These are phyloP conservation scores for Hygrocybe coccinea DNA, from an alignment of 768 basidiomycete species.

Conservation along the genomic window DNA sequence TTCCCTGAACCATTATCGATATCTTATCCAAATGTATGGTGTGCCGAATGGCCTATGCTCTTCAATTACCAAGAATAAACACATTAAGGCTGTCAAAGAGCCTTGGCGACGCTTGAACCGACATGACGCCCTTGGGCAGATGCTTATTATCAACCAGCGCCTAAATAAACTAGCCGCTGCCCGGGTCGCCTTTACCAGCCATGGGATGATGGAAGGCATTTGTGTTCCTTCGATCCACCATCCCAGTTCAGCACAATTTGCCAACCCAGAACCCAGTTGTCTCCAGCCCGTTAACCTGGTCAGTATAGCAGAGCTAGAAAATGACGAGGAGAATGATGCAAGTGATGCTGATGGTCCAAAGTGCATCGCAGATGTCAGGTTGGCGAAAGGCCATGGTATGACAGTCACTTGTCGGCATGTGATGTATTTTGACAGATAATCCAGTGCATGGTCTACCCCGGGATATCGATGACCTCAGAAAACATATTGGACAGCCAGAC, in stretches of 20 bases:
- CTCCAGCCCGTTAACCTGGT: neutral
- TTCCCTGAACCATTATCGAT: constrained; percentile 15
- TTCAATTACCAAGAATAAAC: constrained; percentile 18
- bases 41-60: constrained; percentile 20
- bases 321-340: neutral
- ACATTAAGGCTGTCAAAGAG: constrained; percentile 15
- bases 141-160: constrained; percentile 21
- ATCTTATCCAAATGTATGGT: constrained; percentile 14
- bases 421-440: neutral
- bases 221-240: neutral
- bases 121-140: constrained; percentile 19
- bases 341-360: neutral
- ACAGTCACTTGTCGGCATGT: neutral
- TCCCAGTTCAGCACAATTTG: neutral
- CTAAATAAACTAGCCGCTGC: constrained; percentile 19
- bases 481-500: constrained; percentile 5
- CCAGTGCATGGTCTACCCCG: neutral
- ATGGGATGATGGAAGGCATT: constrained; percentile 11
- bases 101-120: constrained; percentile 20
- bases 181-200: constrained; percentile 12
- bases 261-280: neutral
- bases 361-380: neutral
- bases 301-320: too few relatives aligned
- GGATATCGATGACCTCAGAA: neutral
- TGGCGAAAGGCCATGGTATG: neutral